Conservation (phyloP, 208 protist genomes). For the Leishmania major region DNA sequence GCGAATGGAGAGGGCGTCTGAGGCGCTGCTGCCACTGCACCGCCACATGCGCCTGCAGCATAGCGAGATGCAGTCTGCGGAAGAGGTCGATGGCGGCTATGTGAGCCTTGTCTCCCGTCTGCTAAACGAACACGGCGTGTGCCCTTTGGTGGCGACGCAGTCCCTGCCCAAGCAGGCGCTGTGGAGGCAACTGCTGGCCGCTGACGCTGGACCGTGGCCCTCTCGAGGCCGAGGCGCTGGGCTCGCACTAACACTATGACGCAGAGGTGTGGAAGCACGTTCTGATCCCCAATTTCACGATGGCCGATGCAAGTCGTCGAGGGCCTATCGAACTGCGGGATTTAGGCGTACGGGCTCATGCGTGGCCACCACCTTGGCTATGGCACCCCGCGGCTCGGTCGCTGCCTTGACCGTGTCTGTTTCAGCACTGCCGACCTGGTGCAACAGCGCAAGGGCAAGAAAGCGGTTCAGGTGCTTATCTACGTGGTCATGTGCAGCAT, state of each 20-base stretch:
- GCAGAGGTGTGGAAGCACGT: constrained; percentile 30
- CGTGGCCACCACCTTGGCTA: constrained; percentile 31
- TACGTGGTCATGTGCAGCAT: constrained; percentile 46
- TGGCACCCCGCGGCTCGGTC: constrained; percentile 30
- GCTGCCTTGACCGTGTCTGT: constrained; percentile 42
- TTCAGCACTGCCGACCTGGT: constrained; percentile 48
- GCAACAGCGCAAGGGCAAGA: constrained; percentile 31
- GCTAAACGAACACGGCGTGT: constrained; percentile 23
- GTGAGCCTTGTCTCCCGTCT: constrained; percentile 41
- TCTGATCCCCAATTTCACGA: constrained; percentile 35
- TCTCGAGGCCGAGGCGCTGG: constrained; percentile 44
- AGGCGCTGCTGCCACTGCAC: constrained; percentile 13
- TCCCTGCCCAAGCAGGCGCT: constrained; percentile 37
- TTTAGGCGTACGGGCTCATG: constrained; percentile 38
- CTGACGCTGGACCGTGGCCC: constrained; percentile 41
- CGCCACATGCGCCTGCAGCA: constrained; percentile 13
- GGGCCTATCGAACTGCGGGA: constrained; percentile 36
- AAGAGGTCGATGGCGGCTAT: constrained; percentile 43
- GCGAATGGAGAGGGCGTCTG: constrained; percentile 30
- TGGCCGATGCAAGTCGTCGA: constrained; percentile 34
- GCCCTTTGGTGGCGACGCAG: constrained; percentile 40
- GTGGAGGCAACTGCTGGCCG: constrained; percentile 39
- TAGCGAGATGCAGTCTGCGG: constrained; percentile 21
- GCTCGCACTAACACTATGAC: constrained; percentile 28
- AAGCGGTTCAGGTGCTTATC: constrained; percentile 37